Conservation (phyloP, 192 early-diverging fungal species). For the Coemansia sp. region DNA sequence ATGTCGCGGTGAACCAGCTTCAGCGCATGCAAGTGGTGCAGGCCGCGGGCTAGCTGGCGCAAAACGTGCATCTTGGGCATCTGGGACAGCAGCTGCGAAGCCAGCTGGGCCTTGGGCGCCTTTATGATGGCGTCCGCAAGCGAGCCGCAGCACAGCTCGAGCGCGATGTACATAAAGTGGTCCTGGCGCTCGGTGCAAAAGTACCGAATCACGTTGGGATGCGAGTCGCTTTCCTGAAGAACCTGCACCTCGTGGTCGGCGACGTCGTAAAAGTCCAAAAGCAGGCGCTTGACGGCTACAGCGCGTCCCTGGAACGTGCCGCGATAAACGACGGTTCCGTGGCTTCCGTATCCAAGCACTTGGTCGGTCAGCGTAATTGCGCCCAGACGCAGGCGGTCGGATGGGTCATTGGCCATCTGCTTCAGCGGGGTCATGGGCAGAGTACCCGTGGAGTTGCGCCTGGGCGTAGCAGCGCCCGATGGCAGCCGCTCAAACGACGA, state of each 20-base stretch:
- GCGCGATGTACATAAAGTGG: slow-evolving; percentile 94
- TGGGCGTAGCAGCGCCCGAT: slow-evolving; percentile 33
- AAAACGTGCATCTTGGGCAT: slow-evolving; percentile 66
- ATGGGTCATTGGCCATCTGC: slow-evolving; percentile 9
- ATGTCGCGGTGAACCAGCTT: slow-evolving; percentile 99
- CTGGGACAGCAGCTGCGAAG: slow-evolving; percentile 42
- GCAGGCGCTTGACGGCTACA: slow-evolving; percentile 90
- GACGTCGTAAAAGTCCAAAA: slow-evolving; percentile 95
- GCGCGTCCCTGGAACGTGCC: slow-evolving; percentile 88
- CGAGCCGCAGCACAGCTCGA: slow-evolving; percentile 89
- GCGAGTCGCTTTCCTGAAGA: slow-evolving; percentile 89
- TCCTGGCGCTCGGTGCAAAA: slow-evolving; percentile 84
- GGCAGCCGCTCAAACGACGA: slow-evolving; percentile 33
- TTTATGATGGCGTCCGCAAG: slow-evolving; percentile 82
- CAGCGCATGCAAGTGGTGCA: slow-evolving; percentile 85
- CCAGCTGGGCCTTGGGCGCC: slow-evolving; percentile 34
- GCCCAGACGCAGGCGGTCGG: slow-evolving; percentile 47
- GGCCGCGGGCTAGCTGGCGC: slow-evolving; percentile 79
- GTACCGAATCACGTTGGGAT: slow-evolving; percentile 96
- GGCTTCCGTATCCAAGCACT: slow-evolving; percentile 84
- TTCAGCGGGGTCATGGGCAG: slow-evolving; percentile 41
- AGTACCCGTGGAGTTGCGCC: slow-evolving; percentile 48
- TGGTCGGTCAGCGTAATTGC: slow-evolving; percentile 60
- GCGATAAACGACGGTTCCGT: slow-evolving; percentile 94
- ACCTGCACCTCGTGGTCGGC: slow-evolving; percentile 91